Percentiles rank a stretch among this genome's conserved stretches.
phyloP scores from a whole-genome alignment of 2,329 filamentous ascomycete species.

The Corinectria fuckeliana region DNA sequence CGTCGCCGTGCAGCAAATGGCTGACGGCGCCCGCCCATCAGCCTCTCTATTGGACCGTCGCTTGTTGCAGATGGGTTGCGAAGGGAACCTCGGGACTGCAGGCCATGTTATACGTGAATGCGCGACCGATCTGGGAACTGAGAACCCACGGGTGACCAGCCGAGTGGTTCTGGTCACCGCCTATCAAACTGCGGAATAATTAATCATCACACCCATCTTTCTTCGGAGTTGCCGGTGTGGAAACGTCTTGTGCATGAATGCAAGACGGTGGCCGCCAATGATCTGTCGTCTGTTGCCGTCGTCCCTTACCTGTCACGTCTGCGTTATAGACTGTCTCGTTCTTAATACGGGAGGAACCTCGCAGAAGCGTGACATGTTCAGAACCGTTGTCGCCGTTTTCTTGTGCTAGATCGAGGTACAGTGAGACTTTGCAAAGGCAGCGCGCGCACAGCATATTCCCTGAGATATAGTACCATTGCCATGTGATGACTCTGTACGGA shows the following conservation, averaged over 20 bases:
- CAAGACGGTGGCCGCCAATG: not conserved
- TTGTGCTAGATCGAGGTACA: too few relatives aligned
- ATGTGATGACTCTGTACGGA: too few relatives aligned
- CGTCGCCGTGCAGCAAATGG: slow-evolving; percentile 27
- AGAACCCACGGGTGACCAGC: slow-evolving; percentile 14
- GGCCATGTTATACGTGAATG: slow-evolving; percentile 12
- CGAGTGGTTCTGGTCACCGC: not conserved
- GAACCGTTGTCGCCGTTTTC: too few relatives aligned
- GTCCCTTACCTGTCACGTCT: not conserved
- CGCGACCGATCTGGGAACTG: too few relatives aligned
- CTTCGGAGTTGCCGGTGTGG: not conserved
- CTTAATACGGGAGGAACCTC: not conserved
- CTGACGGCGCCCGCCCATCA: slow-evolving; percentile 18
- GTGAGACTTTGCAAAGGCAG: too few relatives aligned
- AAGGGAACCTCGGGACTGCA: slow-evolving; percentile 5
- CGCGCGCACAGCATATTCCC: too few relatives aligned
- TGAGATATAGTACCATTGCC: too few relatives aligned
- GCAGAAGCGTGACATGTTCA: too few relatives aligned
- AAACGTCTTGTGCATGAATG: not conserved
- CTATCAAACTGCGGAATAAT: not conserved
- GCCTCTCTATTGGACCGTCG: slow-evolving; percentile 7
- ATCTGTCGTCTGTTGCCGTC: not conserved
- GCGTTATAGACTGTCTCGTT: not conserved
- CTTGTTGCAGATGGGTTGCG: slow-evolving; percentile 12
- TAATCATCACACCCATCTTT: not conserved